Evolutionary conservation across 768 basidiomycete genomes (phyloP).

Genomic region (Mycena polygramma): DNA sequence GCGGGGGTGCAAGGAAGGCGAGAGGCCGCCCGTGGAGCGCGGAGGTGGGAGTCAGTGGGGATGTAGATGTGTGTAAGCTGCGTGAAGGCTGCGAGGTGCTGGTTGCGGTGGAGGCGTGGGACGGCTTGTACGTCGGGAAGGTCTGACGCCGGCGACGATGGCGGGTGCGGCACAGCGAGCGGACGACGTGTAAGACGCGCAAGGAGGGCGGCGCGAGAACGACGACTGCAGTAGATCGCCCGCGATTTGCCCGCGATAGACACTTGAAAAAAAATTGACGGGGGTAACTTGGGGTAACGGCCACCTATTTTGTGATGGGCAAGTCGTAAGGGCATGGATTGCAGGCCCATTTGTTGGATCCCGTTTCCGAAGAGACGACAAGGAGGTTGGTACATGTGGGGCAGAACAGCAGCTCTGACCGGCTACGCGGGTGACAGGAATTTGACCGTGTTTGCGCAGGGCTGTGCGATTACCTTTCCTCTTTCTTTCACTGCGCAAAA

Average conservation of each 20-base stretch:
- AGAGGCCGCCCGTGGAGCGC: constrained; percentile 36
- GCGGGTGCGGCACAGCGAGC: too few relatives aligned
- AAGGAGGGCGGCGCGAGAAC: too few relatives aligned
- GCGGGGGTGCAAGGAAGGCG: constrained; percentile 35
- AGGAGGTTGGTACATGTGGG: constrained; percentile 94
- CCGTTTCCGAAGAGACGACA: constrained; percentile 80
- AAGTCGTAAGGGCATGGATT: constrained; percentile 97
- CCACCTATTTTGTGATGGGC: constrained; percentile 86
- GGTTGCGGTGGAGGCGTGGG: too few relatives aligned
- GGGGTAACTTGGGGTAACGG: constrained; percentile 32
- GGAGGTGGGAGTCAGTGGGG: constrained; percentile 20
- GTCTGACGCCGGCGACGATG: too few relatives aligned
- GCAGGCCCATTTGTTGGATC: constrained; percentile 94
- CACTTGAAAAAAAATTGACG: background rate
- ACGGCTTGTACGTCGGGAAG: too few relatives aligned
- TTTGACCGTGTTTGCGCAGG: constrained; percentile 14
- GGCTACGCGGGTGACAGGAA: background rate
- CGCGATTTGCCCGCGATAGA: too few relatives aligned
- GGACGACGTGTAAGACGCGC: too few relatives aligned
- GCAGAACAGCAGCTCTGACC: constrained; percentile 81
- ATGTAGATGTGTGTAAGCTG: too few relatives aligned
- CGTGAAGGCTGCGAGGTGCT: too few relatives aligned
- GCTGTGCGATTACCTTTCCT: constrained; percentile 17
- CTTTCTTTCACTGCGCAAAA: constrained; percentile 23
- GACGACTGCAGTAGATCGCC: constrained; percentile 57